phyloP scores from a whole-genome alignment of 768 basidiomycete species.

The Suillus ampliporus region DNA sequence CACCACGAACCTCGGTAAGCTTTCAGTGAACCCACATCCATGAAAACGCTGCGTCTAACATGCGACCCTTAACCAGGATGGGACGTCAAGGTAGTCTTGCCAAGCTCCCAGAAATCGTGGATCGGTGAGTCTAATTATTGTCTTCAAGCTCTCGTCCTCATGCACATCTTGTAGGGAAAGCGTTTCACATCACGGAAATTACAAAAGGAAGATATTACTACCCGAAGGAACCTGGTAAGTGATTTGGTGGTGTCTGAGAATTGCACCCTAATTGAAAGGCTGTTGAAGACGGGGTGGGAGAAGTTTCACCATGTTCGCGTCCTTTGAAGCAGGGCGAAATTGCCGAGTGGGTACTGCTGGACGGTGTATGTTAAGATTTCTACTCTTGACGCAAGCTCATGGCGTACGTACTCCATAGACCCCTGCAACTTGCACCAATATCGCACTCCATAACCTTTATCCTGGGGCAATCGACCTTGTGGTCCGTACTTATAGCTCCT shows the following conservation, averaged over 20 bases:
- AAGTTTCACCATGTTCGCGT: conserved; percentile 63
- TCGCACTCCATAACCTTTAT: conserved; percentile 89
- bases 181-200: conserved; percentile 78
- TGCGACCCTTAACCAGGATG: conserved; percentile 52
- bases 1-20: conserved; percentile 61
- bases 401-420: conserved; percentile 51
- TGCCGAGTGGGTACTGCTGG: conserved; percentile 90
- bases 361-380: conserved; percentile 60
- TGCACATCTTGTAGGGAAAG: conserved; percentile 59
- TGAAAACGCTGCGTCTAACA: conserved; percentile 5
- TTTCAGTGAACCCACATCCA: conserved; percentile 10
- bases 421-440: conserved; percentile 90
- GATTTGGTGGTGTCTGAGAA: not conserved
- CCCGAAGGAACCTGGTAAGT: conserved; percentile 60
- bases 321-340: conserved; percentile 78
- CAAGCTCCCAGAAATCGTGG: conserved; percentile 86
- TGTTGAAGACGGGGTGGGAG: conserved; percentile 65
- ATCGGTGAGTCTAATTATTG: conserved; percentile 58
- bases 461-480: conserved; percentile 89
- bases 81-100: conserved; percentile 81
- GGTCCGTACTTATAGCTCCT: conserved; percentile 47
- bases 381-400: conserved; percentile 3
- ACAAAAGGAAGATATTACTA: conserved; percentile 79
- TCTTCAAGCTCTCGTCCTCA: not conserved
- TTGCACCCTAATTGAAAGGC: conserved; percentile 7